Evolutionary conservation across 805 yeast species (phyloP).

Genomic region (Metschnikowia baotianmanensis): DNA sequence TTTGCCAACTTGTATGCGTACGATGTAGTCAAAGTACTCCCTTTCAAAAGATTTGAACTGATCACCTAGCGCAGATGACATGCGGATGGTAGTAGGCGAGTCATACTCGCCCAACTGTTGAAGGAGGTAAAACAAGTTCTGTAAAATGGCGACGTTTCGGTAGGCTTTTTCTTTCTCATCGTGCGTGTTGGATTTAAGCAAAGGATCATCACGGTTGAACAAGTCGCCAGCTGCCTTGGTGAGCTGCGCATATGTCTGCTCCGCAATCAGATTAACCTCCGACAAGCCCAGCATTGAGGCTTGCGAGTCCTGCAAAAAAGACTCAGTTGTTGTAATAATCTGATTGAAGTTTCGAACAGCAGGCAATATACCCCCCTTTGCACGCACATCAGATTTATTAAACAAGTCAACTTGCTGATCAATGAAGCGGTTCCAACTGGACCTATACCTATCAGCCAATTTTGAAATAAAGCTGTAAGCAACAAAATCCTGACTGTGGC

Average conservation of each 20-base stretch:
- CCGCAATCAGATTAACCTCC: constrained; percentile 26
- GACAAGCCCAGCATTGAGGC: constrained; percentile 3
- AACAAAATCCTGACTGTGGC: constrained; percentile 59
- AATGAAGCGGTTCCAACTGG: constrained; percentile 59
- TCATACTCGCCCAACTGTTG: constrained; percentile 32
- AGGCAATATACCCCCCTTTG: constrained; percentile 37
- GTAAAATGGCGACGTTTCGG: constrained; percentile 40
- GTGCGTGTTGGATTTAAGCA: constrained; percentile 41
- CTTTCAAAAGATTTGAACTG: constrained; percentile 30
- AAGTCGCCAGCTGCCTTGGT: constrained; percentile 34
- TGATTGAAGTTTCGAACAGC: constrained; percentile 34
- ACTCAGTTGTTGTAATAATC: constrained; percentile 32
- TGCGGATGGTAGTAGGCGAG: constrained; percentile 23
- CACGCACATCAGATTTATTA: constrained; percentile 33
- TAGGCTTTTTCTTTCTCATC: constrained; percentile 44
- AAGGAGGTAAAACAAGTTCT: constrained; percentile 35
- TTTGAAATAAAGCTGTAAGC: constrained; percentile 49
- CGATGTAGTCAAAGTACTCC: constrained; percentile 32
- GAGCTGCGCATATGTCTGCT: constrained; percentile 31
- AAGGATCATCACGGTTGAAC: constrained; percentile 41
- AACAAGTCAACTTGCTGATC: constrained; percentile 48
- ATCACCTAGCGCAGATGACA: constrained; percentile 24
- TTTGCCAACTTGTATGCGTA: constrained; percentile 59
- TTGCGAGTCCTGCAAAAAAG: constrained; percentile 26
- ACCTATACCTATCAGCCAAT: constrained; percentile 48